These are phyloP conservation scores for Globisporangium camurandrum DNA, from an alignment of 352 stramenopile genomes.

Conservation along the genomic window DNA sequence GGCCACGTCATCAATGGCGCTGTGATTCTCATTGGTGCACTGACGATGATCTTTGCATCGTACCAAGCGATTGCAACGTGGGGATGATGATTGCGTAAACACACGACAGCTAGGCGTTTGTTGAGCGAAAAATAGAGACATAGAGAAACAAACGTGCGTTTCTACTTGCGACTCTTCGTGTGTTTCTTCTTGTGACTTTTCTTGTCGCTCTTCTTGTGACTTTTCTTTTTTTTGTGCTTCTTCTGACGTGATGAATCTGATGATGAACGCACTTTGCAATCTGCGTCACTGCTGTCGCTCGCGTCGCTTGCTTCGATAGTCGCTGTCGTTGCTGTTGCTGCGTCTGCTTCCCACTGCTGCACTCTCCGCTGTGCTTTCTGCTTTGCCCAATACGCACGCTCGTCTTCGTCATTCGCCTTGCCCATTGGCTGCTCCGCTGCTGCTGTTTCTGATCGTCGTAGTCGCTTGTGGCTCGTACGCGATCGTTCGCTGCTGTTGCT, in stretches of 20 bases:
- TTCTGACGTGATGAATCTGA: constrained; percentile 7
- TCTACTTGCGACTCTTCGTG: background rate
- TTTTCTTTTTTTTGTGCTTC: constrained; percentile 22
- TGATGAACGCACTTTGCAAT: constrained; percentile 17
- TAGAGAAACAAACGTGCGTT: no score
- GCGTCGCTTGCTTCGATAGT: constrained; percentile 38
- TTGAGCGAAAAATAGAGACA: constrained; percentile 11
- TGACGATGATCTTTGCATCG: constrained; percentile 58
- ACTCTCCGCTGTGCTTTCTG: constrained; percentile 54
- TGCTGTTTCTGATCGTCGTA: background rate
- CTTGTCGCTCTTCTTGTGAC: constrained; percentile 23
- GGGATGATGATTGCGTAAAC: constrained; percentile 11
- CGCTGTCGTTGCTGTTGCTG: constrained; percentile 24
- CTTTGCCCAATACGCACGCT: constrained; percentile 38
- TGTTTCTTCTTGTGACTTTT: constrained; percentile 13
- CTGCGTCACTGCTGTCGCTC: constrained; percentile 35
- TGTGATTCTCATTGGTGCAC: constrained; percentile 37
- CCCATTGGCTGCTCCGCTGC: background rate
- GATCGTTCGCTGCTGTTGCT: background rate
- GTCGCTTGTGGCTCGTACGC: no score
- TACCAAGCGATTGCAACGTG: constrained; percentile 48
- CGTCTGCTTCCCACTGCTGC: constrained; percentile 46
- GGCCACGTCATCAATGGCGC: constrained; percentile 31
- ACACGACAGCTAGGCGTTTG: no score
- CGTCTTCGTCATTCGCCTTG: constrained; percentile 1